phyloP scores from a whole-genome alignment of 177 flowering plant species.

The Tripterygium wilfordii region DNA sequence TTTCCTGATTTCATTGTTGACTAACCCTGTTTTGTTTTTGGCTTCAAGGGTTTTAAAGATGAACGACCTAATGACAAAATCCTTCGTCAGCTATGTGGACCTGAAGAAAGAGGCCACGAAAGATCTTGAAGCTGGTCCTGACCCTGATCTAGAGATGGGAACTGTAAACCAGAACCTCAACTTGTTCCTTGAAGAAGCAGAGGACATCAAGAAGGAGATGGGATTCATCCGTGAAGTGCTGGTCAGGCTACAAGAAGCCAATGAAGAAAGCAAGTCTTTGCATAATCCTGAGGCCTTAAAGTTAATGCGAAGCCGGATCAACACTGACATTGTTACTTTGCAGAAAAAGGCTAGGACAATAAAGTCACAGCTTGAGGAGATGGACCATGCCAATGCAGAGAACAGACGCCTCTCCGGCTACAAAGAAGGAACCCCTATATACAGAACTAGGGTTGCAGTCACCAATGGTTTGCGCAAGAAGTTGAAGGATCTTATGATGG shows the following conservation, averaged over 20 bases:
- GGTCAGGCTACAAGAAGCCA: conserved; percentile 38
- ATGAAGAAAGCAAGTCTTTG: conserved; percentile 62
- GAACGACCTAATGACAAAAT: conserved; percentile 94
- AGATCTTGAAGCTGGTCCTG: conserved; percentile 70
- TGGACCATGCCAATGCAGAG: conserved; percentile 63
- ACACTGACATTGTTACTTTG: conserved; percentile 48
- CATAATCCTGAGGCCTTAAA: conserved; percentile 73
- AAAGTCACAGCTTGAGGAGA: conserved; percentile 50
- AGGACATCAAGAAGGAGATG: conserved; percentile 64
- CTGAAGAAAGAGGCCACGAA: conserved; percentile 81
- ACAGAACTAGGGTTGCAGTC: conserved; percentile 64
- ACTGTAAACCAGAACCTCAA: conserved; percentile 37
- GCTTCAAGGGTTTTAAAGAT: conserved; percentile 35
- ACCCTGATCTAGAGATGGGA: conserved; percentile 40
- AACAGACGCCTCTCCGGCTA: conserved; percentile 55
- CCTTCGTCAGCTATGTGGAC: conserved; percentile 77
- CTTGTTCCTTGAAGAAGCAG: conserved; percentile 68
- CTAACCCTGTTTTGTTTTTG: too few relatives aligned
- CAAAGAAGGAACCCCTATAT: conserved; percentile 62
- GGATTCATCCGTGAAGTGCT: conserved; percentile 40
- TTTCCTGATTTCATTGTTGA: too few relatives aligned
- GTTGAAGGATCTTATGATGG: conserved; percentile 83
- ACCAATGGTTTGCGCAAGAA: conserved; percentile 77
- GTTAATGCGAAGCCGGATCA: conserved; percentile 41
- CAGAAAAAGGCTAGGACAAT: conserved; percentile 56